Evolutionary conservation across 805 yeast genomes (phyloP), one percentile per base, ranked within the genome.

Genomic region (Yarrowia sp.): DNA sequence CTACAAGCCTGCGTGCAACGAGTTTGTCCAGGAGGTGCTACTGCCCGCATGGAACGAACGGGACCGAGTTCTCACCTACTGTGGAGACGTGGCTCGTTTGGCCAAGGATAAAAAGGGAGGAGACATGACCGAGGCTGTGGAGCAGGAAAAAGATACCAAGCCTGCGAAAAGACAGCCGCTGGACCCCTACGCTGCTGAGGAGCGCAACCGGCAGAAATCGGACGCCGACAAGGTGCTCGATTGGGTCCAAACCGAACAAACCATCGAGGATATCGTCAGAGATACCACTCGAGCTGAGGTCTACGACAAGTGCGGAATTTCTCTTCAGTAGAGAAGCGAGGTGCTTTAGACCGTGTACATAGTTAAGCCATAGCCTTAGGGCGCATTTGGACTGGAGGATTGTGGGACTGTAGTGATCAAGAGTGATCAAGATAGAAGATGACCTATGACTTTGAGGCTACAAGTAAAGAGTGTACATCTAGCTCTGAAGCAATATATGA

Each of bases 31-130:
- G 15, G 17, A 63, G 24, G 66, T 65, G 40, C 66, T 65, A 34
- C 9, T 34, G n/a, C 68, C 68, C 2, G 66, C 49, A 6, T 65
- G 68, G 68, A 53, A 20, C 66, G 49, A 40, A 6, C 68, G 68
- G 6, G 67, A 55, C 20, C 44, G 50, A 13, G 64, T 65, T 13
- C 42, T 65, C 24, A 39, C 46, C 24, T 65, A 63, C 14, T 63
- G 67, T 19, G 63, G 20, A 14, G 63, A 50, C 2, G 67, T 63
- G 20, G 66, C 66, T 24, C 61, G 61, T 24, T 4, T 55, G n/a
- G 50, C 50, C 33, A 58, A 58, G 39, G 63, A 55, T n/a, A 15
- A 55, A 2, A 55, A 42, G 39, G 63, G 47, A 24, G 47, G 47
- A 40, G 47, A 42, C 33, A 42, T 55, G 63, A 55, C 63, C n/a